These are phyloP conservation scores for Astragalus membranaceus DNA, from an alignment of 306 rosid genomes.

Conservation along the genomic window DNA sequence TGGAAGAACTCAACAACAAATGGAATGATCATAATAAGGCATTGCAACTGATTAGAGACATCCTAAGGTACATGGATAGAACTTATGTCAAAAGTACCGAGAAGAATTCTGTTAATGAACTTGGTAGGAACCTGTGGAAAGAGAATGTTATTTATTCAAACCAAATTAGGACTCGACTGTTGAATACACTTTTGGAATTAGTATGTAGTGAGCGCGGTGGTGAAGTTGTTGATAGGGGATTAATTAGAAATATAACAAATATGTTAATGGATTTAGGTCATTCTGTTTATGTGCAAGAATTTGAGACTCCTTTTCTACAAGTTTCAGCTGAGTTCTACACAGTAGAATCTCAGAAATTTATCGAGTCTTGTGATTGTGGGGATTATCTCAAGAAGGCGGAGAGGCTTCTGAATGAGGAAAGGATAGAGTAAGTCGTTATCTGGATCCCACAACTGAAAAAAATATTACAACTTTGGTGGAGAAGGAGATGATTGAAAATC, in stretches of 20 bases:
- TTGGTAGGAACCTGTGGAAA: slow-evolving; percentile 82
- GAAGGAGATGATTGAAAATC: slow-evolving; percentile 75
- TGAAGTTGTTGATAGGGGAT: slow-evolving; percentile 70
- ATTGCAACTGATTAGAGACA: slow-evolving; percentile 68
- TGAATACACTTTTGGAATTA: slow-evolving; percentile 55
- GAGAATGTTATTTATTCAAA: slow-evolving; percentile 56
- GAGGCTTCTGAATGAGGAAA: slow-evolving; percentile 72
- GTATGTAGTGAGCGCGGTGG: slow-evolving; percentile 60
- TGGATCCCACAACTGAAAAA: slow-evolving; percentile 62
- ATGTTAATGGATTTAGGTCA: slow-evolving; percentile 83
- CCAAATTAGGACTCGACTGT: slow-evolving; percentile 61
- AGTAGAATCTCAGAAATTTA: slow-evolving; percentile 63
- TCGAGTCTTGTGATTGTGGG: slow-evolving; percentile 72
- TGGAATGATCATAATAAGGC: slow-evolving; percentile 84
- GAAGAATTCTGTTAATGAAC: slow-evolving; percentile 68
- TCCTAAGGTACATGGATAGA: slow-evolving; percentile 91
- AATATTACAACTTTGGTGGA: slow-evolving; percentile 72
- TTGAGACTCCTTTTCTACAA: slow-evolving; percentile 61
- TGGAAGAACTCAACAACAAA: slow-evolving; percentile 73
- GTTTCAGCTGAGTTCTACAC: slow-evolving; percentile 71
- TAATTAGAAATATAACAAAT: slow-evolving; percentile 59
- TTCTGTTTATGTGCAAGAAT: slow-evolving; percentile 63
- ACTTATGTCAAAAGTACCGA: slow-evolving; percentile 55
- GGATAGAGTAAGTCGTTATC: slow-evolving; percentile 74
- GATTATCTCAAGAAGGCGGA: slow-evolving; percentile 77